These are phyloP conservation scores for Leishmania tarentolae DNA, from an alignment of 208 protist genomes.

Conservation along the genomic window DNA sequence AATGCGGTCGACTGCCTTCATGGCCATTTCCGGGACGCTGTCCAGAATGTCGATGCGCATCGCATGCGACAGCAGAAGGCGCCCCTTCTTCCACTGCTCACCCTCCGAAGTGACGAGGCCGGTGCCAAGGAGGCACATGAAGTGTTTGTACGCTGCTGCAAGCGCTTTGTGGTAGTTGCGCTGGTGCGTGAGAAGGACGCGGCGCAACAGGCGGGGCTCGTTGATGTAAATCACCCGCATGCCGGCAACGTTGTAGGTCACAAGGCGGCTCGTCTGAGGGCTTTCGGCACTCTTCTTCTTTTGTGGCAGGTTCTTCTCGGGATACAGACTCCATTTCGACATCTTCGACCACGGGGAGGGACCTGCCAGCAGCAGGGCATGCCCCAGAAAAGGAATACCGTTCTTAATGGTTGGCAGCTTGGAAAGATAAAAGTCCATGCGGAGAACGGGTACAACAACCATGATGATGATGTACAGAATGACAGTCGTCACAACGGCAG, in stretches of 20 bases:
- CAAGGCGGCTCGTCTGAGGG: conserved; percentile 44
- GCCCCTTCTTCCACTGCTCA: conserved; percentile 87
- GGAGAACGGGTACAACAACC: conserved; percentile 48
- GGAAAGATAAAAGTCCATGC: conserved; percentile 70
- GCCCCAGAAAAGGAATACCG: conserved; percentile 74
- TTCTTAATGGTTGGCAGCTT: conserved; percentile 66
- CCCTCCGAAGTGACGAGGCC: conserved; percentile 88
- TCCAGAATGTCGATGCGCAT: conserved; percentile 89
- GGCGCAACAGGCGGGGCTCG: conserved; percentile 76
- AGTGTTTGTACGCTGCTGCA: conserved; percentile 85
- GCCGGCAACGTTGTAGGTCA: conserved; percentile 73
- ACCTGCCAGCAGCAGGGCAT: conserved; percentile 69
- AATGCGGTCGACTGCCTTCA: conserved; percentile 63
- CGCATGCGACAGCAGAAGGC: conserved; percentile 79
- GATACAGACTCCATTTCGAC: conserved; percentile 74
- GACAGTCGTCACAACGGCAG: conserved; percentile 26
- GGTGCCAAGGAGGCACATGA: conserved; percentile 88
- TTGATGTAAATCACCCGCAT: conserved; percentile 89
- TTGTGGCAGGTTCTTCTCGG: conserved; percentile 41
- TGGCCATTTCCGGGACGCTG: conserved; percentile 76
- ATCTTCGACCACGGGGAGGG: conserved; percentile 80
- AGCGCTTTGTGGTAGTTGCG: conserved; percentile 88
- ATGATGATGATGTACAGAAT: conserved; percentile 58
- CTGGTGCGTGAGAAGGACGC: conserved; percentile 85
- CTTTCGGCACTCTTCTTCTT: conserved; percentile 17